Conservation (phyloP, 352 stramenopile species). For the Pythium insidiosum region DNA sequence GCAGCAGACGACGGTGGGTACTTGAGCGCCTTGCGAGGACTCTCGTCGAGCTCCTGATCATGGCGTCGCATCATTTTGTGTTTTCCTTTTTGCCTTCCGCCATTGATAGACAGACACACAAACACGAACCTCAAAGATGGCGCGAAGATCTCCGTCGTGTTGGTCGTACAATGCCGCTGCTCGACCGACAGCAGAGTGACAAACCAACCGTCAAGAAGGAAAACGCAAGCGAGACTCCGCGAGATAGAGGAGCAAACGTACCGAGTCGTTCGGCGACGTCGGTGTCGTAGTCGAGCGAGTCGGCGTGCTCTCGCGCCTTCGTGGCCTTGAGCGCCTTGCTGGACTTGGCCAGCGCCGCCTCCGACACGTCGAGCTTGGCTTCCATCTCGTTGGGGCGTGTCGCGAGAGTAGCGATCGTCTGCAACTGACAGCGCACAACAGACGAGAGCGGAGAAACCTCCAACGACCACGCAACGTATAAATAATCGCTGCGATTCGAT, state of each 20-base stretch:
- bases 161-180: constrained; percentile 52
- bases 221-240: neutral
- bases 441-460: too few species aligned
- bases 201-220: neutral
- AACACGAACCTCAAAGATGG: constrained; percentile 60
- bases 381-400: constrained; percentile 35
- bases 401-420: too few species aligned
- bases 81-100: too few species aligned
- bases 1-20: constrained; percentile 43
- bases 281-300: constrained; percentile 66
- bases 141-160: constrained; percentile 45
- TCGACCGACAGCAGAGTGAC: neutral
- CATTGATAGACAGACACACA: too few species aligned
- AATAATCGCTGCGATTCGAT: neutral
- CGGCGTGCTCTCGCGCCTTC: constrained; percentile 55
- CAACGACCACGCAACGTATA: too few species aligned
- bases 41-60: constrained; percentile 66
- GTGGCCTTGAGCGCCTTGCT: constrained; percentile 55
- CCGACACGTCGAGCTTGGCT: constrained; percentile 43
- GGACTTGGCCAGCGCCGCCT: constrained; percentile 48
- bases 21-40: constrained; percentile 70
- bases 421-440: too few species aligned
- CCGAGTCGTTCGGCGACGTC: constrained; percentile 42
- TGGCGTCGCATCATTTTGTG: too few species aligned
- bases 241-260: constrained; percentile 6